These are phyloP conservation scores for Dysphania ambrosioides DNA, from an alignment of 148 eudicot genomes.

Conservation along the genomic window DNA sequence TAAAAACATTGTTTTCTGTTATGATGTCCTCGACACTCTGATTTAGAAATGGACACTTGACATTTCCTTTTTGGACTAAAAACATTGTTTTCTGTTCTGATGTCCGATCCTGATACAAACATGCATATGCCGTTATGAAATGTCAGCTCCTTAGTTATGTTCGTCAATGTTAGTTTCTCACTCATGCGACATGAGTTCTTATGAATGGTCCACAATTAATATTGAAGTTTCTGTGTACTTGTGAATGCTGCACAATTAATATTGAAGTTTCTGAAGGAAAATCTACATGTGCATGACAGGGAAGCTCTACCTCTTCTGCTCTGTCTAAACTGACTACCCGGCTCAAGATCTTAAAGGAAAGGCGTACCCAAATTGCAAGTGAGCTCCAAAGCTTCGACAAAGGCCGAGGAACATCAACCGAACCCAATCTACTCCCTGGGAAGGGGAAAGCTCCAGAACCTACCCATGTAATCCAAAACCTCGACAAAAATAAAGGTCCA, in stretches of 20 bases:
- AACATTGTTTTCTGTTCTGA: neutral
- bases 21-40: too few species aligned
- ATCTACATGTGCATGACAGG: conserved; percentile 40
- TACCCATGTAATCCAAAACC: conserved; percentile 18
- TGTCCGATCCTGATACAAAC: too few species aligned
- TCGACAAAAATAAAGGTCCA: conserved; percentile 29
- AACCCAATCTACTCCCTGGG: conserved; percentile 27
- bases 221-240: too few species aligned
- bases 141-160: neutral
- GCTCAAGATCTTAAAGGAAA: conserved; percentile 86
- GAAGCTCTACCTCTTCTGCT: conserved; percentile 52
- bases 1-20: neutral
- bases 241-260: neutral
- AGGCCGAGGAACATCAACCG: conserved; percentile 33
- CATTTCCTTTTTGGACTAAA: neutral
- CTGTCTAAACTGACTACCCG: conserved; percentile 82
- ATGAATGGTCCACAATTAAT: too few species aligned
- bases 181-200: neutral
- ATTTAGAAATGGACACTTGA: neutral
- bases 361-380: conserved; percentile 55
- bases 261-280: conserved; percentile 6
- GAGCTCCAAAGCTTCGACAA: conserved; percentile 76
- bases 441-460: conserved; percentile 33
- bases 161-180: neutral
- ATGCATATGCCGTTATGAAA: too few species aligned